A percentile compares a stretch with the other conserved stretches of the same genome.
Evolutionary conservation across 345 rosid species (phyloP).

Genomic region (Camelina hispida): DNA sequence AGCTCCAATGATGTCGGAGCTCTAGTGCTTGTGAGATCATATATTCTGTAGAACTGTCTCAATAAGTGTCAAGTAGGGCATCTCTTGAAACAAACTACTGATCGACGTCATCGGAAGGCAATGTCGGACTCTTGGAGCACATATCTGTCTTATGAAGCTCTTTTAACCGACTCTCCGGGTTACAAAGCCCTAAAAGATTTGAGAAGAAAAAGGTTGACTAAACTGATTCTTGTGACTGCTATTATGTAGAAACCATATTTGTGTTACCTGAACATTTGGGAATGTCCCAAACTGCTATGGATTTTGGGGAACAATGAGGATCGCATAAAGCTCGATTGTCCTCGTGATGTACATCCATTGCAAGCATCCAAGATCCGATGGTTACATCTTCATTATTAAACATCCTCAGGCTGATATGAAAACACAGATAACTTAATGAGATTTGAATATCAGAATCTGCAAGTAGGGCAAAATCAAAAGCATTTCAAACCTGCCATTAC

Average conservation of each 20-base stretch:
- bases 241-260: conserved; percentile 8
- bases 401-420: conserved; percentile 72
- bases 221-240: neutral
- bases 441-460: conserved; percentile 2
- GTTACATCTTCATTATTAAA: conserved; percentile 89
- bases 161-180: conserved; percentile 58
- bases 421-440: neutral
- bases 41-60: conserved; percentile 27
- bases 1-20: conserved; percentile 38
- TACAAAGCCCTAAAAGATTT: conserved; percentile 66
- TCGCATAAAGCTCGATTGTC: conserved; percentile 79
- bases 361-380: conserved; percentile 95
- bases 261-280: conserved; percentile 84
- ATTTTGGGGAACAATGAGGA: conserved; percentile 74
- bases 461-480: neutral
- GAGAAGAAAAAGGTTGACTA: conserved; percentile 4
- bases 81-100: conserved; percentile 20
- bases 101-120: conserved; percentile 57
- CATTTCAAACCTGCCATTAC: conserved; percentile 67
- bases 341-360: conserved; percentile 81
- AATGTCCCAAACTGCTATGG: conserved; percentile 88
- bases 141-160: conserved; percentile 69
- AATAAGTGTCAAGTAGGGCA: neutral
- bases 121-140: conserved; percentile 84
- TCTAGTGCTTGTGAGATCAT: conserved; percentile 39